phyloP scores from a whole-genome alignment of 2,329 filamentous ascomycete species.

The Monilinia polystroma region DNA sequence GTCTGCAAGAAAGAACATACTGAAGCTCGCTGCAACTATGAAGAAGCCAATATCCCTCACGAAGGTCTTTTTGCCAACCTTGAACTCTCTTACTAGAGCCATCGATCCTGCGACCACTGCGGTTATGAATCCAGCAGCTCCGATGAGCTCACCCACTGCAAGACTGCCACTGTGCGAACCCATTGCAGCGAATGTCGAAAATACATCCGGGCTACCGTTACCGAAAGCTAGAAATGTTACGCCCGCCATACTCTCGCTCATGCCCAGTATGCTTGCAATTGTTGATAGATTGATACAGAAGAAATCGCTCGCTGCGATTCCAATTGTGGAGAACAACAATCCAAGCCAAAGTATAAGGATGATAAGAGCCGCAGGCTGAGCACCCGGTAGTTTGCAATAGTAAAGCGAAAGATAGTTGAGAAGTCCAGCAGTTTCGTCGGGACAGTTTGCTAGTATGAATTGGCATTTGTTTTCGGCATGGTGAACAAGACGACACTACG shows the following conservation, averaged over 20 bases:
- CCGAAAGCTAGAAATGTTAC: slow-evolving; percentile 97
- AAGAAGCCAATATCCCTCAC: slow-evolving; percentile 92
- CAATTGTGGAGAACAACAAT: slow-evolving; percentile 92
- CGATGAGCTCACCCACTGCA: slow-evolving; percentile 91
- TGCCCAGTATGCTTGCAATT: slow-evolving; percentile 80
- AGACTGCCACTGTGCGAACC: slow-evolving; percentile 94
- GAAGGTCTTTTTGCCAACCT: slow-evolving; percentile 85
- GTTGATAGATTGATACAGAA: slow-evolving; percentile 96
- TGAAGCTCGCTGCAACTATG: slow-evolving; percentile 80
- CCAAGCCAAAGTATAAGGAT: slow-evolving; percentile 80
- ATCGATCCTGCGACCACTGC: slow-evolving; percentile 95
- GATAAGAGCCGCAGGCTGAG: slow-evolving; percentile 73
- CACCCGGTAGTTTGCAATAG: slow-evolving; percentile 73
- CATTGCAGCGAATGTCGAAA: slow-evolving; percentile 98
- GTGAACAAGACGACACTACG: slow-evolving; percentile 76
- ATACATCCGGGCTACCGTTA: slow-evolving; percentile 96
- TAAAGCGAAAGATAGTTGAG: slow-evolving; percentile 87
- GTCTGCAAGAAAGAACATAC: slow-evolving; percentile 83
- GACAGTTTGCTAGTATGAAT: slow-evolving; percentile 79
- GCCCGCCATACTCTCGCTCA: slow-evolving; percentile 94
- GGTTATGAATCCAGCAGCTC: slow-evolving; percentile 93
- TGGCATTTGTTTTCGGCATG: slow-evolving; percentile 76
- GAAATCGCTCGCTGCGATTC: slow-evolving; percentile 97
- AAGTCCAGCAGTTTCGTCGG: slow-evolving; percentile 85
- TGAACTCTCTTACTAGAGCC: slow-evolving; percentile 94